Percentiles rank a stretch among this genome's conserved stretches.
Conservation (phyloP, 768 basidiomycete species). For the Tulasnella sp. region DNA sequence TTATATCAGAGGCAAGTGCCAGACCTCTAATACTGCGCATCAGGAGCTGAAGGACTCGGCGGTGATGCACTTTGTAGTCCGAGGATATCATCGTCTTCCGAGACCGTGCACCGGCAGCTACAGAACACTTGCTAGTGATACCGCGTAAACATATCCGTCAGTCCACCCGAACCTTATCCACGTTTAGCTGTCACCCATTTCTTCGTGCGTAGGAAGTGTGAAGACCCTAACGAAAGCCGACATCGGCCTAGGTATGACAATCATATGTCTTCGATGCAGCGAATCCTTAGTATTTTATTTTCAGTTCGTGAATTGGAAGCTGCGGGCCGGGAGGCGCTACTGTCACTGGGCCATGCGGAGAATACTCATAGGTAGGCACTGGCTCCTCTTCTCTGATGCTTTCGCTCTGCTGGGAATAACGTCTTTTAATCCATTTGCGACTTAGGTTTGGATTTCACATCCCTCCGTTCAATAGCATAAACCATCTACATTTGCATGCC, state of each 20-base stretch:
- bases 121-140: constrained; percentile 29
- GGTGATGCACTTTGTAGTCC: constrained; percentile 26
- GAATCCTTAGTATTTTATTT: neutral
- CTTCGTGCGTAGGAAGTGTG: constrained; percentile 37
- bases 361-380: constrained; percentile 31
- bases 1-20: no score
- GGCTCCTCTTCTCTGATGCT: neutral
- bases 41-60: no score
- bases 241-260: constrained; percentile 36
- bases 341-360: constrained; percentile 32
- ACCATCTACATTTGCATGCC: constrained; percentile 65
- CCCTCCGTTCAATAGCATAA: constrained; percentile 58
- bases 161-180: neutral
- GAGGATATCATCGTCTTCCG: constrained; percentile 25
- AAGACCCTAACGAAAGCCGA: constrained; percentile 35
- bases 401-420: constrained; percentile 15
- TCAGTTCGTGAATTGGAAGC: constrained; percentile 36
- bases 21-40: no score
- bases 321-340: constrained; percentile 43
- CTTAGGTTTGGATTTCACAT: constrained; percentile 79
- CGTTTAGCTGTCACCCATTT: constrained; percentile 5
- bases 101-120: constrained; percentile 28
- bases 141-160: constrained; percentile 29
- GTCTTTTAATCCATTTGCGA: neutral
- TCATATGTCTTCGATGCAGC: constrained; percentile 21